phyloP scores from a whole-genome alignment of 352 stramenopile genomes.

The Phytophthora litchii region DNA sequence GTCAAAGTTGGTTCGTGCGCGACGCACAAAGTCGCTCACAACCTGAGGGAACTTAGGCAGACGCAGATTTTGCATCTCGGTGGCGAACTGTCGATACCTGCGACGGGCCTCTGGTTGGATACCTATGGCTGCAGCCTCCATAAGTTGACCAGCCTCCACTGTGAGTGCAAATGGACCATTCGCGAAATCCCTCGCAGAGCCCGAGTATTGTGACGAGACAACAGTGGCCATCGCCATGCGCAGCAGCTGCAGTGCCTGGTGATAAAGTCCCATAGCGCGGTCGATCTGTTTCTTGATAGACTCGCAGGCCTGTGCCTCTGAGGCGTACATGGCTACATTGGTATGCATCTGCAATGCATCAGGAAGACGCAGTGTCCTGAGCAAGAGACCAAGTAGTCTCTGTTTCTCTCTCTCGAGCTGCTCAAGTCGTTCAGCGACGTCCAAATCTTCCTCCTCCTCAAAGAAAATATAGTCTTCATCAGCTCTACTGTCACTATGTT shows the following conservation, averaged over 20 bases:
- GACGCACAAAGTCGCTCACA: slow-evolving; percentile 69
- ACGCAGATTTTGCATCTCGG: slow-evolving; percentile 47
- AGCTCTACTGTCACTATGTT: slow-evolving; percentile 15
- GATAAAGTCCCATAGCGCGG: slow-evolving; percentile 57
- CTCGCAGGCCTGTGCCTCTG: slow-evolving; percentile 70
- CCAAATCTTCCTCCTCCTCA: slow-evolving; percentile 28
- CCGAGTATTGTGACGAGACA: slow-evolving; percentile 68
- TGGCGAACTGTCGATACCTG: slow-evolving; percentile 64
- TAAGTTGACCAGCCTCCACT: slow-evolving; percentile 72
- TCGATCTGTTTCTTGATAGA: slow-evolving; percentile 77
- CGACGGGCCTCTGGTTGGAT: slow-evolving; percentile 76
- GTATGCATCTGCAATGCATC: slow-evolving; percentile 71
- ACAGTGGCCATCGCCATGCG: slow-evolving; percentile 67
- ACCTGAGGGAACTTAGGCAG: slow-evolving; percentile 72
- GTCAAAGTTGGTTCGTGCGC: slow-evolving; percentile 65
- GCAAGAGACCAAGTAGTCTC: slow-evolving; percentile 49
- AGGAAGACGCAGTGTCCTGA: slow-evolving; percentile 49
- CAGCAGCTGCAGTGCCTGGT: slow-evolving; percentile 68
- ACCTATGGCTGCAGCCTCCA: slow-evolving; percentile 59
- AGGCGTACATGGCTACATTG: slow-evolving; percentile 78
- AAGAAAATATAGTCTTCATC: slow-evolving; percentile 25
- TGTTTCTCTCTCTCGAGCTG: slow-evolving; percentile 69
- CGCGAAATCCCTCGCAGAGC: slow-evolving; percentile 72
- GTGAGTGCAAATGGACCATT: slow-evolving; percentile 67
- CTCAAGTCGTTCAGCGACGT: slow-evolving; percentile 44